Conservation (phyloP, 768 basidiomycete genomes). For the Guyanaporus albipodus region DNA sequence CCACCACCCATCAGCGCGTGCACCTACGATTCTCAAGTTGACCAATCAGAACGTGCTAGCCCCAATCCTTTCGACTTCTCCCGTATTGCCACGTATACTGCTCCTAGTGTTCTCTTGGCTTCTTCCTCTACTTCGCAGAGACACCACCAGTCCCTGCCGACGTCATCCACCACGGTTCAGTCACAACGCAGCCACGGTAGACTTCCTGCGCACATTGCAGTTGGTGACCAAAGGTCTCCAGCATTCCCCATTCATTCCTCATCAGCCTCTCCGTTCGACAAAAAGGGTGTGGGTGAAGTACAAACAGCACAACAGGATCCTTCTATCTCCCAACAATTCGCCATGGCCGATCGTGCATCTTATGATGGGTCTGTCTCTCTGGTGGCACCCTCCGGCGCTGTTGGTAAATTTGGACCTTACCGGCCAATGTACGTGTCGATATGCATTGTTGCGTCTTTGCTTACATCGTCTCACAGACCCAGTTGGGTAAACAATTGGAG, state of each 20-base stretch:
- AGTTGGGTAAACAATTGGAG: conserved; percentile 23
- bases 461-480: conserved; percentile 3
- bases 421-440: conserved; percentile 12
- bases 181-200: conserved; percentile 12
- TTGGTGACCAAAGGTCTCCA: conserved; percentile 9
- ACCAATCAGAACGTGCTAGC: conserved; percentile 8
- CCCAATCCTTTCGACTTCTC: conserved; percentile 27
- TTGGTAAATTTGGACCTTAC: neutral
- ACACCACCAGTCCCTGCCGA: conserved; percentile 5
- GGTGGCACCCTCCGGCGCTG: conserved; percentile 1
- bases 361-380: conserved; percentile 4
- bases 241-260: conserved; percentile 10
- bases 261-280: conserved; percentile 7
- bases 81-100: conserved; percentile 26
- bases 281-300: conserved; percentile 5
- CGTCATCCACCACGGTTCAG: conserved; percentile 5
- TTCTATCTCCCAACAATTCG: conserved; percentile 1
- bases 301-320: neutral
- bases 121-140: neutral
- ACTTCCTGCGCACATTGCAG: conserved; percentile 3
- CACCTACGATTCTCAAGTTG: conserved; percentile 8
- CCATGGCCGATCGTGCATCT: neutral
- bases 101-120: conserved; percentile 20
- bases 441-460: neutral
- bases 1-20: conserved; percentile 10